Evolutionary conservation across 2,329 filamentous ascomycete genomes (phyloP), one percentile per base, ranked within the genome.

Genomic region (Aspergillus hiratsukae): DNA sequence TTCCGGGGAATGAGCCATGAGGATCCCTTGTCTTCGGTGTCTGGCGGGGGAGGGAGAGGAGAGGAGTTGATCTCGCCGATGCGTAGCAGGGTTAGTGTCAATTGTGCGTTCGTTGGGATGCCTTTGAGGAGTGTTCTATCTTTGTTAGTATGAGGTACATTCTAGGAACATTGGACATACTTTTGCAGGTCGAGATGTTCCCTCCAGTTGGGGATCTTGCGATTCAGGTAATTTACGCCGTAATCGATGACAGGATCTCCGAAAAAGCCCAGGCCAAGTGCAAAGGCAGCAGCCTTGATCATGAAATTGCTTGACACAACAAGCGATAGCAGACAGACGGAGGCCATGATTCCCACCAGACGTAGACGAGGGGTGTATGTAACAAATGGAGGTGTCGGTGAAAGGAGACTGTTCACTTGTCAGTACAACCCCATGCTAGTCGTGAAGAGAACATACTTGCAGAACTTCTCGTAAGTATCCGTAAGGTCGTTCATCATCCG

Each of bases 41-140:
- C 71, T 7, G 83, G 83, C 21, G 82, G 81, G 17, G 83, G 86
- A 0, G 90, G 90, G 0, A 95, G 73, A 0, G 91, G 91, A 0
- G 89, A 87, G 61, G 89, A 89, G 73, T 92, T 92, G 19, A 84
- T 84, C 72, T 95, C 91, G 45, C 90, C 90, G 29, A 93, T 85
- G 8, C 91, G 87, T 8, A 95, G 83, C 1, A 95, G 80, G 0
- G 91, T 94, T 31, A 95, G 78, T 0, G 90, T 87, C 19, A 95
- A 83, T 67, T 96, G 91, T 2, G 90, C 90, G 66, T 95, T 94
- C 1, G 90, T 96, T 0, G 91, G 91, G 0, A 94, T 87, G 2
- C 90, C 89, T 67, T 88, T 89, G 53, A 96, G 82, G 1, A 94
- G 72, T 0, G 88, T 91, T 58, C 77, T 79, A 28, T 2, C 2